Evolutionary conservation across 352 stramenopile genomes (phyloP), one percentile per base, ranked within the genome.

Genomic region (Phytophthora cactorum): DNA sequence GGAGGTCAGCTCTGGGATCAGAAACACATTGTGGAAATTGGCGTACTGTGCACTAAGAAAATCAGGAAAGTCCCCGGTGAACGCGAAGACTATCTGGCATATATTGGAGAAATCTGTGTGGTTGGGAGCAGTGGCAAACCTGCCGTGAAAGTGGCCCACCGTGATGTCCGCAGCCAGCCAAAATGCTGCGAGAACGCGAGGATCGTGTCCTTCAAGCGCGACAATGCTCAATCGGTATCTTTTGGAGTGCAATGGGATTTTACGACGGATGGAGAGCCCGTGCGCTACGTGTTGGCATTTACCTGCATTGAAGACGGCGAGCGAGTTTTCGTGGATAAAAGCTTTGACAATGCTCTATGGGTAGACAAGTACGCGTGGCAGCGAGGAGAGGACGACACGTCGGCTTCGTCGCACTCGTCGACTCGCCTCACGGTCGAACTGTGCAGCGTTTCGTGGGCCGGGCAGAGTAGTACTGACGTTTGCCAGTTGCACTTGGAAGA

Each of bases 11-110:
- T 80, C n/a, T 82, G 72, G 72, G 72, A 80, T 27, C 60, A 75
- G 29, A 80, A 80, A 39, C 75, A 82, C 56, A 77, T 82, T 55
- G 72, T 82, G 15, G 75, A 82, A 29, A 70, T 82, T 17, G 75
- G 75, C 6, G 38, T 82, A 11, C 47, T 82, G 17, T 80, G 75
- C 49, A 76, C 69, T 27, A 78, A 70, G 51, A 78, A 73, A 22
- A 43, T 58, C 7, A 39, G 54, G 27, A 68, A 53, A 65, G 58
- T 51, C 10, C 53, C 69, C 10, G 54, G 60, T 17, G 62, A 70
- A n/a, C 68, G 53, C 7, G 57, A 70, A 52, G 52, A 62, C 14
- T 80, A 77, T 46, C 44, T 74, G 25, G 72, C 72, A 10, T 78
- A 65, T 36, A 22, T 80, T n/a, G 72, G 75, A 10, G 68, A 82